Conservation (phyloP, 2,329 filamentous ascomycete genomes). For the Aspergillus pseudonomiae region DNA sequence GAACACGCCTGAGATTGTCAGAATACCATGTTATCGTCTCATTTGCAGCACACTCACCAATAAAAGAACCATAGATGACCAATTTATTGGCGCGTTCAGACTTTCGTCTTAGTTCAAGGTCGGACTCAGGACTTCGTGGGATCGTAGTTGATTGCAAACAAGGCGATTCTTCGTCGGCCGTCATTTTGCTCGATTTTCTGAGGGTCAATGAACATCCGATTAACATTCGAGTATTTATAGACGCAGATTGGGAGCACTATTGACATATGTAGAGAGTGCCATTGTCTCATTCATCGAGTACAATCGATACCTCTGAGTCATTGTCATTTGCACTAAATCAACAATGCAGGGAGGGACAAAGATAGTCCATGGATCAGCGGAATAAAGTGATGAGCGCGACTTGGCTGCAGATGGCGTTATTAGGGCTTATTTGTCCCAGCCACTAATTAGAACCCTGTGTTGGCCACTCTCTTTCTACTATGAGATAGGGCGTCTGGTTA, state of each 20-base stretch:
- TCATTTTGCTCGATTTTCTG: neutral
- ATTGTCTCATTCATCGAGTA: neutral
- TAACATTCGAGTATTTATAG: neutral
- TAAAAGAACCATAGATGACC: constrained; percentile 1
- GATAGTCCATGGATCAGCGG: neutral
- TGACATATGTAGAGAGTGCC: neutral
- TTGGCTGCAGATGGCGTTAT: neutral
- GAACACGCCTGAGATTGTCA: constrained; percentile 54
- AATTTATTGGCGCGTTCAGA: neutral
- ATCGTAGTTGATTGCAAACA: neutral
- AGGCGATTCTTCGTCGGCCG: constrained; percentile 2
- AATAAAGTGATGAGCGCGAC: neutral
- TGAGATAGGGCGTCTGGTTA: too few relatives aligned
- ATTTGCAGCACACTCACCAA: neutral
- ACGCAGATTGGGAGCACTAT: neutral
- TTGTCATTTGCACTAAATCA: neutral
- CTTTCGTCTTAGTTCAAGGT: neutral
- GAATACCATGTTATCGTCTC: neutral
- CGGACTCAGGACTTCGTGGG: neutral
- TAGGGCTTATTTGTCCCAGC: neutral
- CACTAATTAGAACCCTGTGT: neutral
- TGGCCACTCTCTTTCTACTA: neutral
- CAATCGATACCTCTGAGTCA: neutral
- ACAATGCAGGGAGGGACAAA: neutral
- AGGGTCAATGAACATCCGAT: neutral